These are phyloP conservation scores for Hypoxylon crocopeplum DNA, from an alignment of 495 filamentous ascomycete species.

Conservation along the genomic window DNA sequence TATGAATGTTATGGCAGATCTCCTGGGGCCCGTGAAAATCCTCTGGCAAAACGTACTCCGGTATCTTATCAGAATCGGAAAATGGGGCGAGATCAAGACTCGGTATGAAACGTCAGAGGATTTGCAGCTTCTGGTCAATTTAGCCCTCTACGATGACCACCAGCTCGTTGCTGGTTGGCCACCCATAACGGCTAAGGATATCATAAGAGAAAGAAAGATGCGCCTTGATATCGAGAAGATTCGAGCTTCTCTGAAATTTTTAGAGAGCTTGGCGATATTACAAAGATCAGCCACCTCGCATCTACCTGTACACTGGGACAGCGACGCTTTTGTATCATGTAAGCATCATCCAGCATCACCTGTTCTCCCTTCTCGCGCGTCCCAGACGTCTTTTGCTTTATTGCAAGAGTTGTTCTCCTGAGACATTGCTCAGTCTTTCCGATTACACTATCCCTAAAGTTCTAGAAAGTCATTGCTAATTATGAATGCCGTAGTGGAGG, in stretches of 20 bases:
- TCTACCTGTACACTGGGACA: slow-evolving; percentile 27
- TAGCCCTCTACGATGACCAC: slow-evolving; percentile 2
- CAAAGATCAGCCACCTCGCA: slow-evolving; percentile 36
- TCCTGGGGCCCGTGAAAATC: slow-evolving; percentile 28
- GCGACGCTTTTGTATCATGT: slow-evolving; percentile 9
- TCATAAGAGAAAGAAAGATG: too few species aligned
- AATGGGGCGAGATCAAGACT: not conserved
- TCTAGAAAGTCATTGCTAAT: too few species aligned
- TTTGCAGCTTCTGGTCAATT: slow-evolving; percentile 10
- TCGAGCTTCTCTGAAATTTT: slow-evolving; percentile 29
- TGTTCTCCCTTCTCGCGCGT: not conserved
- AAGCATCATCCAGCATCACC: not conserved
- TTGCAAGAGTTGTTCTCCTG: not conserved
- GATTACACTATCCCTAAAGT: too few species aligned
- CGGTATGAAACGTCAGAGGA: not conserved
- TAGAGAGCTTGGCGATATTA: slow-evolving; percentile 35
- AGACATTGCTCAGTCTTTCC: not conserved
- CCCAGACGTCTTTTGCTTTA: too few species aligned
- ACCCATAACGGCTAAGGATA: slow-evolving; percentile 8
- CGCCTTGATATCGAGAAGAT: slow-evolving; percentile 25
- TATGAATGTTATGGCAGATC: slow-evolving; percentile 31
- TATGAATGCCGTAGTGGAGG: slow-evolving; percentile 21
- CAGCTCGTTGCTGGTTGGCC: slow-evolving; percentile 31
- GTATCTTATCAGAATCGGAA: not conserved
- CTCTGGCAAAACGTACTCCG: slow-evolving; percentile 25